Conservation (phyloP, 805 yeast species). For the Wickerhamiella hasegawae region DNA sequence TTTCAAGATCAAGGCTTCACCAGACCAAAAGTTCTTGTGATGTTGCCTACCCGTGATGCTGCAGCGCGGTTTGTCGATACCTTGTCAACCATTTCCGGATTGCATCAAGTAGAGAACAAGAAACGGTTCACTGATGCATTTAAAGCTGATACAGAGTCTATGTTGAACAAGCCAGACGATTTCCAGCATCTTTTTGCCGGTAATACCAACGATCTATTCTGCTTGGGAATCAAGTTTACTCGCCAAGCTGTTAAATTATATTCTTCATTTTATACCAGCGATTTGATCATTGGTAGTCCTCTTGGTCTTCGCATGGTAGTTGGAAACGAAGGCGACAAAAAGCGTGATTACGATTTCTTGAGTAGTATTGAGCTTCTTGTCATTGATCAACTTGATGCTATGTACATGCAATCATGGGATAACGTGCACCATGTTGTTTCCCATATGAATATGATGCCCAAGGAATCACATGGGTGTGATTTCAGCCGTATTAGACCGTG, state of each 20-base stretch:
- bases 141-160: constrained; percentile 32
- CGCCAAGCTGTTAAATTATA: constrained; percentile 74
- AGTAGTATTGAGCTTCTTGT: constrained; percentile 75
- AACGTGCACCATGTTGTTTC: constrained; percentile 55
- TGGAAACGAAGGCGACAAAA: constrained; percentile 38
- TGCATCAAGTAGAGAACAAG: constrained; percentile 66
- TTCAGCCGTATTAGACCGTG: constrained; percentile 85
- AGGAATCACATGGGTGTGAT: constrained; percentile 67
- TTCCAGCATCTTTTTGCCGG: constrained; percentile 71
- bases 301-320: constrained; percentile 69
- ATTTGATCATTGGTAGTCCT: constrained; percentile 81
- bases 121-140: constrained; percentile 62
- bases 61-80: constrained; percentile 54
- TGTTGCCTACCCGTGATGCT: constrained; percentile 70
- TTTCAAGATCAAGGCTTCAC: constrained; percentile 90
- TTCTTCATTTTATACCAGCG: constrained; percentile 71
- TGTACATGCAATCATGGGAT: constrained; percentile 87
- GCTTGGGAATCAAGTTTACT: constrained; percentile 80
- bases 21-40: constrained; percentile 70
- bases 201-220: constrained; percentile 80
- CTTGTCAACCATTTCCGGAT: constrained; percentile 44
- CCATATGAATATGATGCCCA: constrained; percentile 62
- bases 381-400: constrained; percentile 69
- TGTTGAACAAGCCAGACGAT: constrained; percentile 60
- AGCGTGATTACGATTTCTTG: constrained; percentile 63